phyloP scores from a whole-genome alignment of 768 basidiomycete genomes.

The Coprinopsis strossmayeri region DNA sequence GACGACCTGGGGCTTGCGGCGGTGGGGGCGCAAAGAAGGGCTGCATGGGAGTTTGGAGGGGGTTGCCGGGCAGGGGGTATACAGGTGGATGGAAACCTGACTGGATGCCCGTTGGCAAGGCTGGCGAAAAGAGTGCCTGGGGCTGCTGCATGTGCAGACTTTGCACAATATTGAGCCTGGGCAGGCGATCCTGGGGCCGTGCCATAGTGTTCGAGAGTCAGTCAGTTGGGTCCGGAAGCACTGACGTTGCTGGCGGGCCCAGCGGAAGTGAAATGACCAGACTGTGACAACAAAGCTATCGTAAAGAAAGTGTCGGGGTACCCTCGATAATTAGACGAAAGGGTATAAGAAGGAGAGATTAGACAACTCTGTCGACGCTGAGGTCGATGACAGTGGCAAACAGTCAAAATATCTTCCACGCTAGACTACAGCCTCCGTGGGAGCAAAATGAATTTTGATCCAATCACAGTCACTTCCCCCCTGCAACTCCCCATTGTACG shows the following conservation, averaged over 20 bases:
- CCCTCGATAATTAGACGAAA: not conserved
- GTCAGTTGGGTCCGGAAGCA: conserved; percentile 1
- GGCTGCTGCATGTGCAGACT: conserved; percentile 52
- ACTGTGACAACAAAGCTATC: not conserved
- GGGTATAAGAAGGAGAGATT: not conserved
- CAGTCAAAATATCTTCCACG: not conserved
- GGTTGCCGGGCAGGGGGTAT: conserved; percentile 34
- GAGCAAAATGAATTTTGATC: conserved; percentile 1
- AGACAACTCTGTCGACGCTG: not conserved
- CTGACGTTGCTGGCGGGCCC: conserved; percentile 3
- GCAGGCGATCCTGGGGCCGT: conserved; percentile 44
- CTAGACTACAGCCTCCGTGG: not conserved
- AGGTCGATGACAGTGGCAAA: not conserved
- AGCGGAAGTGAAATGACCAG: not conserved
- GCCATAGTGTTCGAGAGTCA: conserved; percentile 24
- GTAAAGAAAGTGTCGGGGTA: not conserved
- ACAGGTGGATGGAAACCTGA: conserved; percentile 47
- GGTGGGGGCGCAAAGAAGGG: conserved; percentile 52
- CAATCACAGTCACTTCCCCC: too few relatives aligned
- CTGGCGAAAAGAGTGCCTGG: conserved; percentile 57
- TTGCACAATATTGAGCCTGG: conserved; percentile 52
- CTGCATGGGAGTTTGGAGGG: conserved; percentile 72
- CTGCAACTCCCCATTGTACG: too few relatives aligned
- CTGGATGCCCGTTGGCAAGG: conserved; percentile 53
- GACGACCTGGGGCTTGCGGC: conserved; percentile 44